These are phyloP conservation scores for Pichia thaimueangensis DNA, from an alignment of 805 yeast genomes.

Conservation along the genomic window DNA sequence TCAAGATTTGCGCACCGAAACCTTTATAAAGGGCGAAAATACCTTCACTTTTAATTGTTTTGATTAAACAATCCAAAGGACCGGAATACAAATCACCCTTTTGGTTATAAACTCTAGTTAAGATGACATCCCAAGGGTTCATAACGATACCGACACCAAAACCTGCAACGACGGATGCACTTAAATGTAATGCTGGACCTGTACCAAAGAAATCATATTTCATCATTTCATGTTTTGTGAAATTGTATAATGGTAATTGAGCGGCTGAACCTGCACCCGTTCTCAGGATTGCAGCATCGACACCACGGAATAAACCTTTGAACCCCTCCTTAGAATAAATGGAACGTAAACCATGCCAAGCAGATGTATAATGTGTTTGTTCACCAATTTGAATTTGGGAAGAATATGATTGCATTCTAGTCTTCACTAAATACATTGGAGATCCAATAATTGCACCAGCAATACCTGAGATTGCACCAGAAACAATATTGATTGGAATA, in stretches of 20 bases:
- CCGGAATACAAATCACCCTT: constrained; percentile 81
- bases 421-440: constrained; percentile 87
- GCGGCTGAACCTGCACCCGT: constrained; percentile 96
- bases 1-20: constrained; percentile 82
- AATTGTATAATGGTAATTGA: constrained; percentile 86
- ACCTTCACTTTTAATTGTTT: constrained; percentile 84
- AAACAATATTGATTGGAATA: constrained; percentile 55
- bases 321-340: constrained; percentile 66
- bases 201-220: constrained; percentile 47
- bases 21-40: constrained; percentile 86
- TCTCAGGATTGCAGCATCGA: constrained; percentile 88
- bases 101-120: constrained; percentile 94
- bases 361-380: constrained; percentile 78
- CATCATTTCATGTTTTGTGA: constrained; percentile 58
- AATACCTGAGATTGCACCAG: constrained; percentile 82
- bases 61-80: constrained; percentile 81
- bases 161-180: constrained; percentile 75
- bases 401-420: constrained; percentile 94
- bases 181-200: constrained; percentile 65
- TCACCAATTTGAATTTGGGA: constrained; percentile 66
- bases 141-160: constrained; percentile 89
- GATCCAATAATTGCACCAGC: constrained; percentile 88
- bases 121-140: constrained; percentile 96
- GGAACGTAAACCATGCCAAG: constrained; percentile 58
- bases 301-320: constrained; percentile 79